Evolutionary conservation across 805 yeast genomes (phyloP).

Genomic region (Pichia californica): DNA sequence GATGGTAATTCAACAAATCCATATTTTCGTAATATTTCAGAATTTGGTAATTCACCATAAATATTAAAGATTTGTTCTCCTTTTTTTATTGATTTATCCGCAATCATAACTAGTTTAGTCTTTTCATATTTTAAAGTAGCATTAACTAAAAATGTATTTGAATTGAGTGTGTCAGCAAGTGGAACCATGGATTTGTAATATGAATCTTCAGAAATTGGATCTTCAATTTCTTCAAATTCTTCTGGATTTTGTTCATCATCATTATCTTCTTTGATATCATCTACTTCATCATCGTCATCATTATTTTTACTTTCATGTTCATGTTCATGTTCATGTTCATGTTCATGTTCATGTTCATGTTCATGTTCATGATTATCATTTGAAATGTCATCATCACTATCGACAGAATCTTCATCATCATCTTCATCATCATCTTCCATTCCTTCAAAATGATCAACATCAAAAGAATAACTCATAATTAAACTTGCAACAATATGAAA

Average conservation of each 20-base stretch:
- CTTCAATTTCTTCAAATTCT: conserved; percentile 10
- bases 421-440: conserved; percentile 29
- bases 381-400: conserved; percentile 12
- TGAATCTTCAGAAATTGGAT: conserved; percentile 23
- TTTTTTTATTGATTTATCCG: conserved; percentile 49
- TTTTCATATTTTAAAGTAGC: conserved; percentile 57
- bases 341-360: conserved; percentile 14
- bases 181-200: conserved; percentile 84
- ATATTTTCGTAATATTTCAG: conserved; percentile 84
- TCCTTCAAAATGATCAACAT: conserved; percentile 44
- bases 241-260: conserved; percentile 12
- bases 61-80: conserved; percentile 82
- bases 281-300: conserved; percentile 14
- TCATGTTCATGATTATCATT: conserved; percentile 16
- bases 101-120: conserved; percentile 58
- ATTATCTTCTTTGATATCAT: too few relatives aligned
- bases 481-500: conserved; percentile 72
- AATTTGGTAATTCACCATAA: conserved; percentile 85
- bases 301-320: conserved; percentile 17
- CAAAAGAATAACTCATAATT: conserved; percentile 88
- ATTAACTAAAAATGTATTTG: conserved; percentile 71
- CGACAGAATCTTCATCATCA: conserved; percentile 19
- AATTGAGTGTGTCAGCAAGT: conserved; percentile 83
- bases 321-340: conserved; percentile 18
- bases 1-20: conserved; percentile 80